These are phyloP conservation scores for Pythium guiyangense DNA, from an alignment of 352 stramenopile species.

Conservation along the genomic window DNA sequence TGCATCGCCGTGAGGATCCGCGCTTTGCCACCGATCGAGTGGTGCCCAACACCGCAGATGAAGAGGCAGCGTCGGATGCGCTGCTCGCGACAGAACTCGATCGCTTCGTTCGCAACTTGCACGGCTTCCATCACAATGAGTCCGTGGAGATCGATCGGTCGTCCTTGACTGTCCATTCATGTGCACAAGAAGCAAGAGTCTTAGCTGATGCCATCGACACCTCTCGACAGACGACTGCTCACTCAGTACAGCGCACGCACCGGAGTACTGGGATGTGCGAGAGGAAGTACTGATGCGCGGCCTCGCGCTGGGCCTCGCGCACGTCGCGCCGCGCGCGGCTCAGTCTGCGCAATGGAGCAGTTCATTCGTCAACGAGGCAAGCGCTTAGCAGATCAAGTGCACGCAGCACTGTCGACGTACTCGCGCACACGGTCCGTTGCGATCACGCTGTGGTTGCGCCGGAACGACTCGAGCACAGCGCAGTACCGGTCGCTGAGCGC, in stretches of 20 bases:
- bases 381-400: too few species aligned
- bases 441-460: constrained; percentile 45
- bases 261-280: constrained; percentile 44
- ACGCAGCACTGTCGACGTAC: too few species aligned
- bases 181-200: too few species aligned
- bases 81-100: constrained; percentile 52
- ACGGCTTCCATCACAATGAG: constrained; percentile 67
- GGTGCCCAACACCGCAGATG: constrained; percentile 60
- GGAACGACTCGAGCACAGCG: constrained; percentile 51
- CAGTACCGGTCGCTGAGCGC: constrained; percentile 58
- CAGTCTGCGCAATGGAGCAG: constrained; percentile 4
- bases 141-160: constrained; percentile 58
- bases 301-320: constrained; percentile 58
- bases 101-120: constrained; percentile 46
- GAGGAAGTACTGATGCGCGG: constrained; percentile 56
- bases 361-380: too few species aligned
- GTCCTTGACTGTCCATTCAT: constrained; percentile 41
- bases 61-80: constrained; percentile 58
- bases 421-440: constrained; percentile 48
- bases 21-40: constrained; percentile 64
- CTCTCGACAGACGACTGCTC: too few species aligned
- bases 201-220: too few species aligned
- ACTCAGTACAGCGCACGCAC: constrained; percentile 23
- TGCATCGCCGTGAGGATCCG: constrained; percentile 55
- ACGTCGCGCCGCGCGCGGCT: constrained; percentile 16